phyloP scores from a whole-genome alignment of 2,329 filamentous ascomycete genomes.

The Fusarium xyrophilum region DNA sequence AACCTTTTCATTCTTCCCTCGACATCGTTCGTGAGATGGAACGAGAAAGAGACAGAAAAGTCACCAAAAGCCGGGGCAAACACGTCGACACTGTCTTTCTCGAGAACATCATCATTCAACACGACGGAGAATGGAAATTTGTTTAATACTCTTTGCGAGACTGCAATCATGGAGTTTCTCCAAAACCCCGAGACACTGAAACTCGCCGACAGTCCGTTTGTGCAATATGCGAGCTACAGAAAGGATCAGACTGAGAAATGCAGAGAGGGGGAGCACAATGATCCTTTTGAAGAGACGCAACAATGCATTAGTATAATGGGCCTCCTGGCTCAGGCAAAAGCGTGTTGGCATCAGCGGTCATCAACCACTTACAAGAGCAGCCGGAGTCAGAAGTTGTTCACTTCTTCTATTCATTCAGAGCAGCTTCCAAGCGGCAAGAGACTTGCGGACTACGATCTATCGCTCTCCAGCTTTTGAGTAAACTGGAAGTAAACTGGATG shows the following conservation, averaged over 20 bases:
- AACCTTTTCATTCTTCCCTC: neutral
- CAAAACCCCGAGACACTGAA: neutral
- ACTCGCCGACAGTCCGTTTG: neutral
- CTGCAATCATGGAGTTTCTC: neutral
- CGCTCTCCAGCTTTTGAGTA: neutral
- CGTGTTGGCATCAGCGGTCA: neutral
- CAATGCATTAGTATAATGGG: neutral
- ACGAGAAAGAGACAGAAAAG: no score
- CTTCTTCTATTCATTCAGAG: neutral
- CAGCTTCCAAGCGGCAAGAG: neutral
- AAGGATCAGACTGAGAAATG: neutral
- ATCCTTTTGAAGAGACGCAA: neutral
- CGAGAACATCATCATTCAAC: neutral
- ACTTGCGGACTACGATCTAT: neutral
- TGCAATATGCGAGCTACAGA: neutral
- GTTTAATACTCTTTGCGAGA: neutral
- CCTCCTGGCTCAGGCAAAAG: neutral
- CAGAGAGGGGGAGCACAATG: rapidly evolving
- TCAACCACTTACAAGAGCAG: neutral
- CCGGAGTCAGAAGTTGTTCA: neutral
- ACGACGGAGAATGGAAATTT: neutral
- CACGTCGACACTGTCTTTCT: neutral
- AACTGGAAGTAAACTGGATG: neutral
- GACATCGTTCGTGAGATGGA: neutral
- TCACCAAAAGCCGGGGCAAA: neutral